These are phyloP conservation scores for Lotmaria passim DNA, from an alignment of 208 protist genomes.

Conservation along the genomic window DNA sequence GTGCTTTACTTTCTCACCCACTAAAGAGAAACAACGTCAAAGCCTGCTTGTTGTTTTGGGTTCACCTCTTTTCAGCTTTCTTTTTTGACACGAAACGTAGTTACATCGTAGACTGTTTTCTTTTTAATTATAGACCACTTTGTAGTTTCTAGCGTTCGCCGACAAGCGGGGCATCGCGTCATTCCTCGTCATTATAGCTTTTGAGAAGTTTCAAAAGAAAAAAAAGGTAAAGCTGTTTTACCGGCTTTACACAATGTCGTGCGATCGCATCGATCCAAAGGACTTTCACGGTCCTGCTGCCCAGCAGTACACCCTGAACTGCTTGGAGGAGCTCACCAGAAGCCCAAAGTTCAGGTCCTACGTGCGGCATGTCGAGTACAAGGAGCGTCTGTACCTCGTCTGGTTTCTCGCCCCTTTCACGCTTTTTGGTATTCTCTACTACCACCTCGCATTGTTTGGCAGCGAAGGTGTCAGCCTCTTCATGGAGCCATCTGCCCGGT, in stretches of 20 bases:
- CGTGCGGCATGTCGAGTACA: slow-evolving; percentile 65
- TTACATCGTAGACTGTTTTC: no score
- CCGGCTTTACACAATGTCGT: slow-evolving; percentile 22
- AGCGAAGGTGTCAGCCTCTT: slow-evolving; percentile 34
- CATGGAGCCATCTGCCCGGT: slow-evolving; percentile 7
- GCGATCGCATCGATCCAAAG: slow-evolving; percentile 56
- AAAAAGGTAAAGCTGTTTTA: neutral
- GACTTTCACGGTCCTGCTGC: slow-evolving; percentile 70
- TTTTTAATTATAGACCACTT: no score
- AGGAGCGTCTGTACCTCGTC: slow-evolving; percentile 59
- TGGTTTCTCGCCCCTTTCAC: slow-evolving; percentile 76
- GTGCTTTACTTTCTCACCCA: no score
- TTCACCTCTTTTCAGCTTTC: no score
- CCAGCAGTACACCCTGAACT: slow-evolving; percentile 60
- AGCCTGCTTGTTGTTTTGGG: no score
- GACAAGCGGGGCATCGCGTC: no score
- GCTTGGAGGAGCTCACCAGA: slow-evolving; percentile 50
- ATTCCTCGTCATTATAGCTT: no score
- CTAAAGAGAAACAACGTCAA: no score
- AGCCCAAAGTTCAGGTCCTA: slow-evolving; percentile 66
- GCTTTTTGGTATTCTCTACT: slow-evolving; percentile 61
- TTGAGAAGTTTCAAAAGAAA: slow-evolving; percentile 7
- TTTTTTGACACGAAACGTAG: no score
- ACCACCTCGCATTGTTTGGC: slow-evolving; percentile 55
- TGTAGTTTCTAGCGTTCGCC: no score